A percentile compares a stretch with the other conserved stretches of the same genome.
phyloP scores from a whole-genome alignment of 2,329 filamentous ascomycete genomes.

The Raffaelea albimanens region DNA sequence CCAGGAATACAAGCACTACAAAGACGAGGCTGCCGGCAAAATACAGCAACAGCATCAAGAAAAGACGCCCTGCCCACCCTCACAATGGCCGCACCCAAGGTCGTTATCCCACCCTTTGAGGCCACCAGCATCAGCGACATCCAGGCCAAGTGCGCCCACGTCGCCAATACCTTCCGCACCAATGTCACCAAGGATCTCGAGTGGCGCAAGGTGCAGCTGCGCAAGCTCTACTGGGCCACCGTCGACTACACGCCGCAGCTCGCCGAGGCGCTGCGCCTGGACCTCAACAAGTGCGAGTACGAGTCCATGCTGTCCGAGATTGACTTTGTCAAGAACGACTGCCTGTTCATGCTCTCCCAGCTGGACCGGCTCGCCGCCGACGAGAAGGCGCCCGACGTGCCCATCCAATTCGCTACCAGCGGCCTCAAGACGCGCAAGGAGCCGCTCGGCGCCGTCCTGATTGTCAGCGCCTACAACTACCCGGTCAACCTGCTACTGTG shows the following conservation, averaged over 20 bases:
- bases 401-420: conserved; percentile 58
- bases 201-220: conserved; percentile 76
- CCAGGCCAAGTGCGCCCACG: conserved; percentile 44
- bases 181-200: conserved; percentile 75
- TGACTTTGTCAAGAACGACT: conserved; percentile 71
- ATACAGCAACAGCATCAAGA: no score
- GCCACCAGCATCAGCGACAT: conserved; percentile 60
- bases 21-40: no score
- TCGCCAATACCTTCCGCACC: conserved; percentile 62
- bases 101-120: conserved; percentile 39
- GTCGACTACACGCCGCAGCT: conserved; percentile 68
- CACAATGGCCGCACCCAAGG: conserved; percentile 26
- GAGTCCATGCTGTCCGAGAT: conserved; percentile 70
- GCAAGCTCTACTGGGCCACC: conserved; percentile 90
- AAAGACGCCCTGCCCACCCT: no score
- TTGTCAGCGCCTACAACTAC: conserved; percentile 94
- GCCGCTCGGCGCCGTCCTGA: conserved; percentile 70
- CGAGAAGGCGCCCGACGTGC: conserved; percentile 56
- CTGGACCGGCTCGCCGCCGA: conserved; percentile 77
- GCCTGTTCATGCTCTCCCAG: conserved; percentile 67
- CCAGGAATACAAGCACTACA: no score
- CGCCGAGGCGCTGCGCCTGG: conserved; percentile 63
- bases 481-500: conserved; percentile 72
- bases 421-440: conserved; percentile 75
- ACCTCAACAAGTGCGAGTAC: conserved; percentile 68